These are phyloP conservation scores for Aegle marmelos DNA, from an alignment of 345 rosid species.

Conservation along the genomic window DNA sequence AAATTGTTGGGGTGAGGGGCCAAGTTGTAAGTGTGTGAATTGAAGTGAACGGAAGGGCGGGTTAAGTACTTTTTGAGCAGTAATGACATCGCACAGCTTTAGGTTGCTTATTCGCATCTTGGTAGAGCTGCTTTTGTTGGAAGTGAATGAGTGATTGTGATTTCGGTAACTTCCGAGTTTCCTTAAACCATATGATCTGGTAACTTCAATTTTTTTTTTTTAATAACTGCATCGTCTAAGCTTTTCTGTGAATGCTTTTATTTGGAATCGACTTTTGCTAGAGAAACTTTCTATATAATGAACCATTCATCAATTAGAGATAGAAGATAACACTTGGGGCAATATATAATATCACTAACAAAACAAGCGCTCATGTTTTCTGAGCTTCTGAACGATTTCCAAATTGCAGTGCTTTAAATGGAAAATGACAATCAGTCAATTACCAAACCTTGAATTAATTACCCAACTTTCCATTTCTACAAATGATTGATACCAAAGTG, in stretches of 20 bases:
- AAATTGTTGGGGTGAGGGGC: too few species aligned
- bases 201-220: not conserved
- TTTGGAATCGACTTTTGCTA: not conserved
- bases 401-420: not conserved
- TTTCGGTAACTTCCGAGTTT: conserved; percentile 37
- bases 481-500: not conserved
- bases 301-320: too few species aligned
- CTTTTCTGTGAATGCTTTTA: not conserved
- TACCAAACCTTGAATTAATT: not conserved
- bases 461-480: not conserved
- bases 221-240: not conserved
- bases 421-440: not conserved
- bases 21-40: conserved; percentile 34
- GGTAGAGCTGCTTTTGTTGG: conserved; percentile 38
- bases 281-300: too few species aligned
- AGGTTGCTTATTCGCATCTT: conserved; percentile 46
- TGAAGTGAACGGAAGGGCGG: conserved; percentile 27
- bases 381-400: not conserved
- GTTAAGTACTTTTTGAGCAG: conserved; percentile 28
- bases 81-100: conserved; percentile 32
- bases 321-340: not conserved
- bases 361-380: too few species aligned
- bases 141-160: conserved; percentile 23
- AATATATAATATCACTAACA: too few species aligned
- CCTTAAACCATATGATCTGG: conserved; percentile 26